Evolutionary conservation across 2,329 filamentous ascomycete species (phyloP), one percentile per base, ranked within the genome.

Genomic region (Nigrospora osmanthi): DNA sequence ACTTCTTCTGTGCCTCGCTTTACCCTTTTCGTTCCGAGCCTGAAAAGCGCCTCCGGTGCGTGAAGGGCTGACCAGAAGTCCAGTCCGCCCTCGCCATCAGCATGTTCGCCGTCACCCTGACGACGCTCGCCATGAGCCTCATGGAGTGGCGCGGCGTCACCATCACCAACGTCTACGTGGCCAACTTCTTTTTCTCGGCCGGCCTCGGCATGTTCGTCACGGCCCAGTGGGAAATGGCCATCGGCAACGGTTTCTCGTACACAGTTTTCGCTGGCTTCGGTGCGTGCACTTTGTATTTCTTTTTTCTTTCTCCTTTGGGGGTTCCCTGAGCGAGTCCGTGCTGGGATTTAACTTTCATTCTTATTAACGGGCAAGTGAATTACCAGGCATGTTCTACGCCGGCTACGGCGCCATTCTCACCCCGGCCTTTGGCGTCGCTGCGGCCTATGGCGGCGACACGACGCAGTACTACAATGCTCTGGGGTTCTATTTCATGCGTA

Each of bases 91-190:
- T 77, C 1, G 70, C 70, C 0, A 70, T 77, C 31, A 73, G 73
- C 1, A 73, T 69, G 3, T 78, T 79, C 49, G 68, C 71, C 0
- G 78, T 73, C 2, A 78, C 75, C 0, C 52, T 79, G 14, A 76
- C 72, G 0, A 77, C 74, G 0, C 58, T 79, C 1, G 76, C 73
- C 0, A 58, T 77, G 1, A 67, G 68, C n/a, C 55, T 78, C 40
- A 78, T 78, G 73, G 74, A 74, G 53, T 78, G 67, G 62, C 64
- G 76, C 34, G 72, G 71, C 10, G 66, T 79, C 0, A 69, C 66
- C 0, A 70, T 64, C 2, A 67, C 65, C 1, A 78, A 76, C 43
- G 71, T 73, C 2, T 78, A 70, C 50, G 66, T 79, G 33, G 75
- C 65, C 4, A 75, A 78, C 48, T 75, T 78, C 59, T 77, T 76